Evolutionary conservation across 1,139 yeast species (phyloP).

Genomic region (Suhomyces chickasaworum): DNA sequence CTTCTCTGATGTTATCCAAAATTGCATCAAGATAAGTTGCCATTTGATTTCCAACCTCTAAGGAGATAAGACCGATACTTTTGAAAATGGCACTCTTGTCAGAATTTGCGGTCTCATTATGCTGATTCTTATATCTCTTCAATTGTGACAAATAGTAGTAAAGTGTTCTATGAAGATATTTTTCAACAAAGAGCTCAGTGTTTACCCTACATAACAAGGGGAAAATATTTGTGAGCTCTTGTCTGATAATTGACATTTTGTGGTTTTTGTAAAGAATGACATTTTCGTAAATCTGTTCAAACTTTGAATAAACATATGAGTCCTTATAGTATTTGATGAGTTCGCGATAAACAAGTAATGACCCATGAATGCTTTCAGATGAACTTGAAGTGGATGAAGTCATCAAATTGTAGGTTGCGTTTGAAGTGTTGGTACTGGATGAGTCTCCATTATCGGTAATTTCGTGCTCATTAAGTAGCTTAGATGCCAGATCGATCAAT

Average conservation of each 20-base stretch:
- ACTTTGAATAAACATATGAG: conserved; percentile 48
- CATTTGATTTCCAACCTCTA: conserved; percentile 83
- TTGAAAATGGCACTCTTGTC: conserved; percentile 78
- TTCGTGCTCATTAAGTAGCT: conserved; percentile 33
- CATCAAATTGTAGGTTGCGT: conserved; percentile 29
- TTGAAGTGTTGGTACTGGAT: conserved; percentile 18
- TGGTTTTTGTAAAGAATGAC: conserved; percentile 76
- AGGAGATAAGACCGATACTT: conserved; percentile 85
- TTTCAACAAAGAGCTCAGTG: conserved; percentile 73
- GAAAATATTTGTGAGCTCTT: conserved; percentile 78
- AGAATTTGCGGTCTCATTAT: conserved; percentile 41
- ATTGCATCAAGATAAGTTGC: conserved; percentile 88
- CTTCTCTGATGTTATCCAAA: conserved; percentile 80
- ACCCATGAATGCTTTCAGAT: conserved; percentile 80
- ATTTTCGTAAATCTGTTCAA: conserved; percentile 77
- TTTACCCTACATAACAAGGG: conserved; percentile 84
- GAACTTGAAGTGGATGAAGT: conserved; percentile 35
- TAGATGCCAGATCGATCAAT: conserved; percentile 62
- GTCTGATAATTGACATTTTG: conserved; percentile 71
- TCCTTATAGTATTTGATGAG: conserved; percentile 70
- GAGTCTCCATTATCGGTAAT: conserved; percentile 10
- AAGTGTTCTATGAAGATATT: conserved; percentile 79
- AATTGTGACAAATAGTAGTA: conserved; percentile 77
- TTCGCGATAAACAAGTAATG: conserved; percentile 80
- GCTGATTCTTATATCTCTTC: conserved; percentile 60